Evolutionary conservation across 1,284 basidiomycete genomes (phyloP).

Genomic region (Cryptococcus sp.): DNA sequence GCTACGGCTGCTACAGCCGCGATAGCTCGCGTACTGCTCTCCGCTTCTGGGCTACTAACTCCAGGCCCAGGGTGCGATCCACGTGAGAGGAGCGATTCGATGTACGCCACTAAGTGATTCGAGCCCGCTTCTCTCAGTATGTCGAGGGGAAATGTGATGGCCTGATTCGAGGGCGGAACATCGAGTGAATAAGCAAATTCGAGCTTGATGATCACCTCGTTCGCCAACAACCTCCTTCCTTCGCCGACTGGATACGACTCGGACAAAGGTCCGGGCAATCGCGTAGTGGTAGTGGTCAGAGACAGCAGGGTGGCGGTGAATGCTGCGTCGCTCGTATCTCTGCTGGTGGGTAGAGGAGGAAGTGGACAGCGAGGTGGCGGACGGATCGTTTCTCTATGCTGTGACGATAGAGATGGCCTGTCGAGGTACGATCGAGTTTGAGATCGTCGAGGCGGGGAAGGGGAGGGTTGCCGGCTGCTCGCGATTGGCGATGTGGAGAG

Average conservation of each 20-base stretch:
- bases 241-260: too few species aligned
- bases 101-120: conserved; percentile 18
- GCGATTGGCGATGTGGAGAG: too few species aligned
- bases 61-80: background rate
- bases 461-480: too few species aligned
- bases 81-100: conserved; percentile 13
- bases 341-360: background rate
- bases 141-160: conserved; percentile 30
- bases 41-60: background rate
- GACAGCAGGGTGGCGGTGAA: conserved; percentile 15
- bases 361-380: background rate
- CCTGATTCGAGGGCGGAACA: conserved; percentile 26
- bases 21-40: background rate
- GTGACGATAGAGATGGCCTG: too few species aligned
- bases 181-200: conserved; percentile 34
- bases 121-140: conserved; percentile 25
- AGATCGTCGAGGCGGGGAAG: too few species aligned
- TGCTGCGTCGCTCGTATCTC: background rate
- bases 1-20: conserved; percentile 12
- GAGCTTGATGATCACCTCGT: conserved; percentile 24
- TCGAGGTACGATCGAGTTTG: too few species aligned
- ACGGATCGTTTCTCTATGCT: too few species aligned
- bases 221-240: conserved; percentile 3
- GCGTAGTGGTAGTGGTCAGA: background rate
- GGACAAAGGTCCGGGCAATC: background rate